phyloP scores from a whole-genome alignment of 1,139 yeast genomes.

The Geotrichum klebahnii region DNA sequence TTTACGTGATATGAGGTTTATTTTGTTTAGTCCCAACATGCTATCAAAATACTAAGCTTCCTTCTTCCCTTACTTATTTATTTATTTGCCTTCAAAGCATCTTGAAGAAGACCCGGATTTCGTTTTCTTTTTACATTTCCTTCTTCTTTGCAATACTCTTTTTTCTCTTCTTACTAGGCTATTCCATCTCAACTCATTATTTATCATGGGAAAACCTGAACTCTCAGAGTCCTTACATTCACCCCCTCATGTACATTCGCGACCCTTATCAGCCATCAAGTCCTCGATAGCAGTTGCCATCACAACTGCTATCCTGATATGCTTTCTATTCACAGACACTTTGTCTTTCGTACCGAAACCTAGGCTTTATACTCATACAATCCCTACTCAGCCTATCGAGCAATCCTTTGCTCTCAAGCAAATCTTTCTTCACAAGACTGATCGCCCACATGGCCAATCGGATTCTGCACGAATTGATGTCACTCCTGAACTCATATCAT shows the following conservation, averaged over 20 bases:
- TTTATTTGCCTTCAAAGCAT: no score
- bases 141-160: neutral
- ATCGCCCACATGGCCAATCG: slow-evolving; percentile 16
- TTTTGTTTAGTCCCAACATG: no score
- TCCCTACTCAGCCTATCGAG: neutral
- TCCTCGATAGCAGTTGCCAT: neutral
- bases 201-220: slow-evolving; percentile 13
- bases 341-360: neutral
- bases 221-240: neutral
- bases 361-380: neutral
- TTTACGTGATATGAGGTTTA: no score
- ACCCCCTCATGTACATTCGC: neutral
- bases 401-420: slow-evolving; percentile 17
- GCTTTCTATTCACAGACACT: neutral
- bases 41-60: no score
- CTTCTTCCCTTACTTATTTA: no score
- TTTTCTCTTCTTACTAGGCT: neutral
- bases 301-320: neutral
- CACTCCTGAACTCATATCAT: neutral
- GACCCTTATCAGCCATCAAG: neutral
- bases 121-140: neutral
- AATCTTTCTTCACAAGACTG: slow-evolving; percentile 18
- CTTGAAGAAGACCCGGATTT: no score
- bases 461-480: slow-evolving; percentile 17
- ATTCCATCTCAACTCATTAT: no score